Conservation (phyloP, 2,329 filamentous ascomycete species). For the Ophiostoma novo-ulmi region DNA sequence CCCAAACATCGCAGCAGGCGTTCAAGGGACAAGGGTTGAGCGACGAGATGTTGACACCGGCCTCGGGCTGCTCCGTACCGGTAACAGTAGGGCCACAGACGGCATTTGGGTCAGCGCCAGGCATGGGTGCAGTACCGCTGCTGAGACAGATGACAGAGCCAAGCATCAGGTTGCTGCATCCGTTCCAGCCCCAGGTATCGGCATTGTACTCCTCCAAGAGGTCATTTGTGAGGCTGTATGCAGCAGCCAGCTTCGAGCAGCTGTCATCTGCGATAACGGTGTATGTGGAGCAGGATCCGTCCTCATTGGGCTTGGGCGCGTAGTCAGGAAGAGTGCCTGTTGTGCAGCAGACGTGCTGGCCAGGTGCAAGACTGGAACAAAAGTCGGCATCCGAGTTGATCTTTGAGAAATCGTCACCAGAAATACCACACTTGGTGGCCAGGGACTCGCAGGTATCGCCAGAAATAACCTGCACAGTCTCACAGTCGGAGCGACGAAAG, state of each 20-base stretch:
- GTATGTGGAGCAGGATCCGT: slow-evolving; percentile 38
- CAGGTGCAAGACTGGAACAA: not conserved
- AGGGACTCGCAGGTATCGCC: slow-evolving; percentile 23
- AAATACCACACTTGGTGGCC: slow-evolving; percentile 25
- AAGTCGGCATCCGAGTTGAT: slow-evolving; percentile 24
- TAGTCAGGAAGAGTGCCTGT: not conserved
- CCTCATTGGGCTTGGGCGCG: slow-evolving; percentile 33
- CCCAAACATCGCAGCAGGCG: slow-evolving; percentile 37
- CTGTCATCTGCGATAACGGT: slow-evolving; percentile 33
- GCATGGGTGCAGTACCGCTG: slow-evolving; percentile 35
- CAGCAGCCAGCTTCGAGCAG: slow-evolving; percentile 33
- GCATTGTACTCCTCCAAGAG: slow-evolving; percentile 33
- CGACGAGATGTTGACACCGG: not conserved
- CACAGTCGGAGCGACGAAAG: slow-evolving; percentile 18
- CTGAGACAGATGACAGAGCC: slow-evolving; percentile 36
- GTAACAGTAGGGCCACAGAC: slow-evolving; percentile 36
- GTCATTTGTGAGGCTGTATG: slow-evolving; percentile 15
- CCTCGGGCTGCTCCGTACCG: not conserved
- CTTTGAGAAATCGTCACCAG: slow-evolving; percentile 27
- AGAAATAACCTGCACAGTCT: slow-evolving; percentile 18
- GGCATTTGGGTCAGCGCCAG: slow-evolving; percentile 31
- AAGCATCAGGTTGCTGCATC: slow-evolving; percentile 32
- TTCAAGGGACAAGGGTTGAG: slow-evolving; percentile 34
- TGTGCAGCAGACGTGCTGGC: slow-evolving; percentile 10
- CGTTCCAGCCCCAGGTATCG: slow-evolving; percentile 38